These are phyloP conservation scores for Fusarium luffae DNA, from an alignment of 2,329 filamentous ascomycete species.

Conservation along the genomic window DNA sequence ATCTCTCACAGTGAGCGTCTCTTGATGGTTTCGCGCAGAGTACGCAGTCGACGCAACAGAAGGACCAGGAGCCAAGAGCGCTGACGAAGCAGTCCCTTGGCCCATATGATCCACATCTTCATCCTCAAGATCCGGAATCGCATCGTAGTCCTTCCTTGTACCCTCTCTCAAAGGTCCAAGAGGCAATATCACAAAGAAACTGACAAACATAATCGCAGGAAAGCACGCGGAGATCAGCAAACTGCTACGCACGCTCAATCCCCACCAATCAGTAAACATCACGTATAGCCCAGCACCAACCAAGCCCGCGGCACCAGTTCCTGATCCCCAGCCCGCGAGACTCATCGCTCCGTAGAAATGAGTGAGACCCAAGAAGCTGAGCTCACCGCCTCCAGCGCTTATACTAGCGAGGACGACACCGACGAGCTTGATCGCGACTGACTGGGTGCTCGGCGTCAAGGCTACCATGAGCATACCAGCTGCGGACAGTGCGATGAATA, in stretches of 20 bases:
- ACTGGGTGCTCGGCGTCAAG: slow-evolving; percentile 73
- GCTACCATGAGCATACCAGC: slow-evolving; percentile 90
- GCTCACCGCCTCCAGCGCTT: slow-evolving; percentile 86
- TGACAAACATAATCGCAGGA: slow-evolving; percentile 83
- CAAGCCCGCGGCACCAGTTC: slow-evolving; percentile 89
- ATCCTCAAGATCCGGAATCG: slow-evolving; percentile 57
- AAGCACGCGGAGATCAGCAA: slow-evolving; percentile 82
- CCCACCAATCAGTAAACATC: slow-evolving; percentile 81
- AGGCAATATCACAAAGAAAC: slow-evolving; percentile 87
- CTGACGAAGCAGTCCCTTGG: slow-evolving; percentile 57
- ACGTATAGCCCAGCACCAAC: slow-evolving; percentile 91
- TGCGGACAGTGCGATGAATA: slow-evolving; percentile 81
- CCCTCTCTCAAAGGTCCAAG: slow-evolving; percentile 68
- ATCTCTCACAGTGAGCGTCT: slow-evolving; percentile 51
- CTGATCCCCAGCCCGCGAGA: slow-evolving; percentile 90
- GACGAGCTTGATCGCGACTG: slow-evolving; percentile 79
- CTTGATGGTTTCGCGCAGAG: slow-evolving; percentile 46
- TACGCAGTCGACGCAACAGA: slow-evolving; percentile 55
- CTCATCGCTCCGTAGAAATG: slow-evolving; percentile 92
- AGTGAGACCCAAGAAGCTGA: slow-evolving; percentile 90
- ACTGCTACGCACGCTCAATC: slow-evolving; percentile 77
- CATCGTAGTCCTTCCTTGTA: slow-evolving; percentile 64
- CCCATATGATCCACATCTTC: slow-evolving; percentile 52
- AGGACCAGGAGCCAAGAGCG: slow-evolving; percentile 60
- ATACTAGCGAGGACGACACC: slow-evolving; percentile 88